phyloP scores from a whole-genome alignment of 2,329 filamentous ascomycete genomes.

The Fusarium sp. region DNA sequence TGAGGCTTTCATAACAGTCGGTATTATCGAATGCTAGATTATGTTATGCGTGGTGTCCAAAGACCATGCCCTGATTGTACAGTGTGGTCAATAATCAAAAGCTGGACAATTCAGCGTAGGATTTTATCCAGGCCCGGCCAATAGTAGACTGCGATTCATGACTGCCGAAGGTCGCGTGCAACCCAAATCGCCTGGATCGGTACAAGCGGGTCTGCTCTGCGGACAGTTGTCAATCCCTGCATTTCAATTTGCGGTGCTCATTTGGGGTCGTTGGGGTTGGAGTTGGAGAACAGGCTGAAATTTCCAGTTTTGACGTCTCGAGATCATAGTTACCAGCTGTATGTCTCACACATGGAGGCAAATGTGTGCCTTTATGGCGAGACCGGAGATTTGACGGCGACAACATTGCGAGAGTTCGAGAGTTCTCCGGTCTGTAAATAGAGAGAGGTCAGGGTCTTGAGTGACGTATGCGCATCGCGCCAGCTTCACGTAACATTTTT shows the following conservation, averaged over 20 bases:
- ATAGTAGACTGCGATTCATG: constrained; percentile 22
- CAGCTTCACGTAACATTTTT: constrained; percentile 21
- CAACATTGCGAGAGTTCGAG: constrained; percentile 5
- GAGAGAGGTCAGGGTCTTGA: constrained; percentile 18
- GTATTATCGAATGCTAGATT: constrained; percentile 11
- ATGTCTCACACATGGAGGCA: constrained; percentile 25
- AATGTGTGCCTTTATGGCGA: not conserved
- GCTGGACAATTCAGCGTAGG: constrained; percentile 8
- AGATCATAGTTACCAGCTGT: constrained; percentile 5
- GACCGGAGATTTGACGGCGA: not conserved
- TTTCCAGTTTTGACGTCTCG: constrained; percentile 13
- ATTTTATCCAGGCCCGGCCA: constrained; percentile 15
- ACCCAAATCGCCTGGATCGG: constrained; percentile 49
- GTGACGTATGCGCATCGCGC: constrained; percentile 31
- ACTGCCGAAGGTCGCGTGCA: constrained; percentile 50
- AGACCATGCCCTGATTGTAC: constrained; percentile 9
- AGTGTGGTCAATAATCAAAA: constrained; percentile 4
- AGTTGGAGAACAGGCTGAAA: constrained; percentile 27
- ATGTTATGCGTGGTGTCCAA: not conserved
- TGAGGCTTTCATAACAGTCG: constrained; percentile 32
- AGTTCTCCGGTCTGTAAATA: constrained; percentile 25
- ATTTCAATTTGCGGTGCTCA: constrained; percentile 41
- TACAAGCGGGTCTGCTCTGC: constrained; percentile 41
- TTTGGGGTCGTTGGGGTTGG: constrained; percentile 37
- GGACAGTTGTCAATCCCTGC: constrained; percentile 46